phyloP scores from a whole-genome alignment of 2,329 filamentous ascomycete species.

The Plenodomus tracheiphilus region DNA sequence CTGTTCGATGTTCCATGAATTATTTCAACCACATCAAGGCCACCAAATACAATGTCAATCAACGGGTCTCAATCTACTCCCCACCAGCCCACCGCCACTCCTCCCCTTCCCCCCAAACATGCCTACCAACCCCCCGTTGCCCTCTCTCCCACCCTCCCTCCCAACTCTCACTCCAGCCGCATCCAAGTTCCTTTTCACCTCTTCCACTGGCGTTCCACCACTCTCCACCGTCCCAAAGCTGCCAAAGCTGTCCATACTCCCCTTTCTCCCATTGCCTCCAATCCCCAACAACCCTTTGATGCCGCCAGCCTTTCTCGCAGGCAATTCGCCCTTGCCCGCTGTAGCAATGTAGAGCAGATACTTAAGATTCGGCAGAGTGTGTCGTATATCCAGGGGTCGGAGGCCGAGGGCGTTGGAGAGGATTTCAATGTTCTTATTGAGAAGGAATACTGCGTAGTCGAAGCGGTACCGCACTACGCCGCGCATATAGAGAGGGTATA shows the following conservation, averaged over 20 bases:
- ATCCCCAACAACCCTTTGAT: slow-evolving; percentile 39
- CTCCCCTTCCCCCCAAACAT: slow-evolving; percentile 24
- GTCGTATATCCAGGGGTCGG: slow-evolving; percentile 83
- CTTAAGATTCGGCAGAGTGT: slow-evolving; percentile 91
- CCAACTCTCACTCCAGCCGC: slow-evolving; percentile 16
- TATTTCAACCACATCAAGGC: too few relatives aligned
- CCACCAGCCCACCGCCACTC: slow-evolving; percentile 11
- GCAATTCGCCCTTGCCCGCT: slow-evolving; percentile 69
- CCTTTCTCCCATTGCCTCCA: slow-evolving; percentile 31
- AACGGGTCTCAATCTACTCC: slow-evolving; percentile 33
- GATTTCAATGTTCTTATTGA: slow-evolving; percentile 92
- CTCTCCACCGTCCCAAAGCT: slow-evolving; percentile 36
- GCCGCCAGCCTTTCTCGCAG: slow-evolving; percentile 45
- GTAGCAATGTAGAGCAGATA: slow-evolving; percentile 89
- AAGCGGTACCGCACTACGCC: slow-evolving; percentile 81
- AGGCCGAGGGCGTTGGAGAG: slow-evolving; percentile 67
- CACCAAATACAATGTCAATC: too few relatives aligned
- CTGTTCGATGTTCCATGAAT: too few relatives aligned
- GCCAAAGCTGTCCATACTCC: slow-evolving; percentile 38
- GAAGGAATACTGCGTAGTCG: slow-evolving; percentile 93
- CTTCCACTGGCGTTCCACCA: slow-evolving; percentile 21
- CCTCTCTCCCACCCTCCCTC: slow-evolving; percentile 6
- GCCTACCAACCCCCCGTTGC: slow-evolving; percentile 20
- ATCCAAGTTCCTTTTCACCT: slow-evolving; percentile 23
- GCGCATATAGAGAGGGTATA: slow-evolving; percentile 77